Base-by-base conservation (phyloP, 208 protist species). In the Crithidia brevicula region DNA sequence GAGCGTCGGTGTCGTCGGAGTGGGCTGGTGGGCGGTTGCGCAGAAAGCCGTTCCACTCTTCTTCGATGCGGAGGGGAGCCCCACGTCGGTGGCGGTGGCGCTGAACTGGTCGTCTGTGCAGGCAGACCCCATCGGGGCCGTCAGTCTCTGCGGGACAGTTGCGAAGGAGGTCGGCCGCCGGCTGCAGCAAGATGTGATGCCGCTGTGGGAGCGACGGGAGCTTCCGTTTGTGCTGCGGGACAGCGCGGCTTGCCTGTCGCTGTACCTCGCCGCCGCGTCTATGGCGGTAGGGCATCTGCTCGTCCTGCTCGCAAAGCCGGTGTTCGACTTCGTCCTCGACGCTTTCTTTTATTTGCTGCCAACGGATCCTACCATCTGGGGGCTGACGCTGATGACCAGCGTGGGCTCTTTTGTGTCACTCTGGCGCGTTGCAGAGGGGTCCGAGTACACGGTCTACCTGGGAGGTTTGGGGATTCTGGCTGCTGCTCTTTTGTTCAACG, bases 311-410 rank as follows among this genome's bases (percentile, higher is more conserved):
- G 20, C 67, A 8, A 62, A 75, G 16, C 82, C 85, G 7, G n/a
- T 87, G 18, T 11, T 81, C 13, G 65, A 73, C 30, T 76, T 75
- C 25, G 8, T 84, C 36, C 28, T 81, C 1, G 59, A 65, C 27
- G 61, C 47, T 27, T 46, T 85, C 11, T 81, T 72, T 34, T 75
- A 74, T 36, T 22, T 83, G 1, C 70, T 93, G 9, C 87, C 87
- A 11, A 88, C 81, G 2, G 73, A 93, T 61, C 87, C 87, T 22
- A 93, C 87, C 8, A 75, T 83, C n/a, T 93, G 87, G 87, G 69
- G 78, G 7, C 69, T 93, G 6, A 64, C 68, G 20, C 28, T 90
- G 52, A 20, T 81, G 33, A 42, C 72, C 30, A 67, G 74, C 28
- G 3, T 83, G 27, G 73, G 69, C 23, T 60, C 65, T 8, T 30